Evolutionary conservation across 495 filamentous ascomycete species (phyloP).

Genomic region (Hypoxylon fragiforme): DNA sequence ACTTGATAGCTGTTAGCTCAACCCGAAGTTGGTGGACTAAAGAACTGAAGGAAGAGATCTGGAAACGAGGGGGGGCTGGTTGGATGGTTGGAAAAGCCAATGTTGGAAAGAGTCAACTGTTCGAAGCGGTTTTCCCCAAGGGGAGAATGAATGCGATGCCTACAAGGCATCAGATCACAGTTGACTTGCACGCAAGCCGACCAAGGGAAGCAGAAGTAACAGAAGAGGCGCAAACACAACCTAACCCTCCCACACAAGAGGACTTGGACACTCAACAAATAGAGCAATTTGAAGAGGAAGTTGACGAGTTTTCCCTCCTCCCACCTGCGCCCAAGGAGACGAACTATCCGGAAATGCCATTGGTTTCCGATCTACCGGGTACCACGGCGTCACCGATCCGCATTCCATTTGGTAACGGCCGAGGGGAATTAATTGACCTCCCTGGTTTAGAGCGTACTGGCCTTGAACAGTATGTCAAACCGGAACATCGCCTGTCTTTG

Average conservation of each 20-base stretch:
- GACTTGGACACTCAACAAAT: slow-evolving; percentile 32
- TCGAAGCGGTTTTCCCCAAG: slow-evolving; percentile 83
- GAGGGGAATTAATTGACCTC: slow-evolving; percentile 92
- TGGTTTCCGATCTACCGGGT: slow-evolving; percentile 83
- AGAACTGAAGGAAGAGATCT: slow-evolving; percentile 80
- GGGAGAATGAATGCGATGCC: slow-evolving; percentile 57
- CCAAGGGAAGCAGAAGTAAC: slow-evolving; percentile 15
- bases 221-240: slow-evolving; percentile 19
- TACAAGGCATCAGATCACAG: slow-evolving; percentile 38
- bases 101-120: slow-evolving; percentile 92
- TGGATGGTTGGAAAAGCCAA: slow-evolving; percentile 99
- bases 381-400: slow-evolving; percentile 95
- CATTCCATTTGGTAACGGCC: slow-evolving; percentile 78
- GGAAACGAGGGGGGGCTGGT: slow-evolving; percentile 76
- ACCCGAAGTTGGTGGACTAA: slow-evolving; percentile 87
- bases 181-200: slow-evolving; percentile 32
- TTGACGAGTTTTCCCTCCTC: slow-evolving; percentile 56
- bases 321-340: slow-evolving; percentile 74
- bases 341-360: slow-evolving; percentile 75
- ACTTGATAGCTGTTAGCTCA: slow-evolving; percentile 81
- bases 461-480: slow-evolving; percentile 67
- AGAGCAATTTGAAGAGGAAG: slow-evolving; percentile 23
- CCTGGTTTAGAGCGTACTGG: slow-evolving; percentile 78
- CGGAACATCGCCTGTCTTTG: slow-evolving; percentile 64
- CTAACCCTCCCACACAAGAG: slow-evolving; percentile 27